A percentile compares a stretch with the other conserved stretches of the same genome.
phyloP scores from a whole-genome alignment of 306 rosid genomes.

The Biancaea sappan region DNA sequence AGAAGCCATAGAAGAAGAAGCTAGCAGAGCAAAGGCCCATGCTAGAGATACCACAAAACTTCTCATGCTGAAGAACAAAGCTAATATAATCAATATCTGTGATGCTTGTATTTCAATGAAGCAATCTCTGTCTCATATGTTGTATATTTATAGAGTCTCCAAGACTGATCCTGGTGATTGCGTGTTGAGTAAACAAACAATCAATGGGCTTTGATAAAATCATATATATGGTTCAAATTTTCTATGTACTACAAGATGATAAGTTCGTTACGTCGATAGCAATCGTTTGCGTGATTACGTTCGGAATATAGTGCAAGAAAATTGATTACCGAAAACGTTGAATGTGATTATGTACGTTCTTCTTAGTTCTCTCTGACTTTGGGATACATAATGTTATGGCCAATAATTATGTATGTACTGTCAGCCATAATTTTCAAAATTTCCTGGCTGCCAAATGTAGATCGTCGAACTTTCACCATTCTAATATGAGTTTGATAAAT shows the following conservation, averaged over 20 bases:
- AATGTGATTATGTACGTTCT: no score
- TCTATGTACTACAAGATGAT: slow-evolving; percentile 3
- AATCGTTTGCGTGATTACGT: no score
- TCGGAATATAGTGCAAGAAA: no score
- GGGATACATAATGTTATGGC: neutral
- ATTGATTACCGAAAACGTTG: neutral
- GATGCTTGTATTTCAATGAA: slow-evolving; percentile 8
- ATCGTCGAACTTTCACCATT: neutral
- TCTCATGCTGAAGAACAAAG: slow-evolving; percentile 34
- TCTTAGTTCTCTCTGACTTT: no score
- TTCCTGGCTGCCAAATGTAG: neutral
- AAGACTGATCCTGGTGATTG: slow-evolving; percentile 23
- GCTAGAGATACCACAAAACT: slow-evolving; percentile 33
- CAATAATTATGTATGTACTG: neutral
- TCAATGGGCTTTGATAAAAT: neutral
- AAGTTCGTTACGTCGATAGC: neutral
- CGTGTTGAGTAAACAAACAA: slow-evolving; percentile 21
- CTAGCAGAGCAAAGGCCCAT: slow-evolving; percentile 40
- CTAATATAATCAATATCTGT: no score
- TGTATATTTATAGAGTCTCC: slow-evolving; percentile 8
- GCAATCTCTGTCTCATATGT: neutral
- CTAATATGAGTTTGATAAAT: neutral
- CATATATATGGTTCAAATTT: slow-evolving; percentile 38
- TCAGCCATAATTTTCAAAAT: neutral
- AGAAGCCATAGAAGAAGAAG: slow-evolving; percentile 45